These are phyloP conservation scores for Mucor saturninus DNA, from an alignment of 371 early-diverging fungal species.

Conservation along the genomic window DNA sequence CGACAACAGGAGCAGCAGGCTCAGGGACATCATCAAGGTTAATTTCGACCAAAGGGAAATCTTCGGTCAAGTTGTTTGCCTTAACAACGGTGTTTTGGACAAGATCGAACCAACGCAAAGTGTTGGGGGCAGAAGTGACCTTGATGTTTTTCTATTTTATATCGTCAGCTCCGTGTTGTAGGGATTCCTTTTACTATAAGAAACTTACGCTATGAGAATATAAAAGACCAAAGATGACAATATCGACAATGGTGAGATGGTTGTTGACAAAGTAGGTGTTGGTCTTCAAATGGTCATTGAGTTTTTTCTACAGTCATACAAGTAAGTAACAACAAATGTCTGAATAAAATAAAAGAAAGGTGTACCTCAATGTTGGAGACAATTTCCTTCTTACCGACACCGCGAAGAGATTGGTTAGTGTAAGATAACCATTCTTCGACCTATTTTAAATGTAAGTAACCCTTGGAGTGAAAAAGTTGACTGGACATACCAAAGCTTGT, in stretches of 20 bases:
- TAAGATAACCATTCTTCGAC: slow-evolving; percentile 55
- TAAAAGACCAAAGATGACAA: slow-evolving; percentile 72
- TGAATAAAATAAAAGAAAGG: background rate
- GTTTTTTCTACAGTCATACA: slow-evolving; percentile 39
- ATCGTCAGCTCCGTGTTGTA: background rate
- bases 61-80: slow-evolving; percentile 48
- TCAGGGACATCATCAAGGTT: slow-evolving; percentile 61
- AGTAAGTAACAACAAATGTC: background rate
- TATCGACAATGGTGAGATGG: slow-evolving; percentile 70
- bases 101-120: slow-evolving; percentile 81
- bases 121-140: slow-evolving; percentile 52
- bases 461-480: background rate
- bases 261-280: slow-evolving; percentile 72
- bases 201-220: slow-evolving; percentile 61
- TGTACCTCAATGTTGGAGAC: slow-evolving; percentile 45
- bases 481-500: slow-evolving; percentile 52
- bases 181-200: slow-evolving; percentile 18
- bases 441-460: slow-evolving; percentile 44
- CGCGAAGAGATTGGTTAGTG: slow-evolving; percentile 36
- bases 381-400: slow-evolving; percentile 46
- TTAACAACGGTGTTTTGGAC: slow-evolving; percentile 67
- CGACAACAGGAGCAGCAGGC: slow-evolving; percentile 46
- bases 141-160: slow-evolving; percentile 45
- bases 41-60: slow-evolving; percentile 60
- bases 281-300: slow-evolving; percentile 68